phyloP scores from a whole-genome alignment of 305 asterid genomes.

The Fraxinus baroniana region DNA sequence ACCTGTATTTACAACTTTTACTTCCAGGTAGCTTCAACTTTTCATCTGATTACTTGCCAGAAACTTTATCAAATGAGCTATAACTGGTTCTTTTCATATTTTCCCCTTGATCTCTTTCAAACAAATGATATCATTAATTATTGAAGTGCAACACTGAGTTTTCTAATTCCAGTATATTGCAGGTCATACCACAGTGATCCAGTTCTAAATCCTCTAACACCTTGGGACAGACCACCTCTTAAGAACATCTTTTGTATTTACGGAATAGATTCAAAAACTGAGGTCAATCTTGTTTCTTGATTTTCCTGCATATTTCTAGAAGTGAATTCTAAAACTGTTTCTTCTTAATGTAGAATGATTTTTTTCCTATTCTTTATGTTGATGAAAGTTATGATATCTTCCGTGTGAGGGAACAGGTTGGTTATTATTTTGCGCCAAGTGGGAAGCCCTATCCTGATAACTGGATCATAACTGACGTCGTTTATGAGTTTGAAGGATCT shows the following conservation, averaged over 20 bases:
- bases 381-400: slow-evolving; percentile 25
- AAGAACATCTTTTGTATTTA: slow-evolving; percentile 96
- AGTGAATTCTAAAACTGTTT: slow-evolving; percentile 16
- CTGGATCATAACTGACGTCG: slow-evolving; percentile 90
- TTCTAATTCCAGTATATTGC: slow-evolving; percentile 28
- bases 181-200: slow-evolving; percentile 94
- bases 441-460: slow-evolving; percentile 99
- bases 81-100: background rate
- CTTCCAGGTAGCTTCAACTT: background rate
- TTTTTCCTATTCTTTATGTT: slow-evolving; percentile 21
- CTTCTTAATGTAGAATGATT: slow-evolving; percentile 10
- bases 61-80: background rate
- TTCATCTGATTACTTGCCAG: background rate
- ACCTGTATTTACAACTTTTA: slow-evolving; percentile 15
- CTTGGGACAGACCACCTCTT: slow-evolving; percentile 99
- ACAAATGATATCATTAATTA: background rate
- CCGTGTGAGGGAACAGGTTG: slow-evolving; percentile 60
- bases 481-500: slow-evolving; percentile 91
- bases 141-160: background rate
- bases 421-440: slow-evolving; percentile 98
- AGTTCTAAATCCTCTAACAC: slow-evolving; percentile 94
- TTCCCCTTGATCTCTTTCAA: slow-evolving; percentile 8
- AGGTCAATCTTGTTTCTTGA: slow-evolving; percentile 54
- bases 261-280: slow-evolving; percentile 85
- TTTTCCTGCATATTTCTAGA: slow-evolving; percentile 24